Base-by-base conservation (phyloP, 257 asterid species). In the Primulina tabacum region DNA sequence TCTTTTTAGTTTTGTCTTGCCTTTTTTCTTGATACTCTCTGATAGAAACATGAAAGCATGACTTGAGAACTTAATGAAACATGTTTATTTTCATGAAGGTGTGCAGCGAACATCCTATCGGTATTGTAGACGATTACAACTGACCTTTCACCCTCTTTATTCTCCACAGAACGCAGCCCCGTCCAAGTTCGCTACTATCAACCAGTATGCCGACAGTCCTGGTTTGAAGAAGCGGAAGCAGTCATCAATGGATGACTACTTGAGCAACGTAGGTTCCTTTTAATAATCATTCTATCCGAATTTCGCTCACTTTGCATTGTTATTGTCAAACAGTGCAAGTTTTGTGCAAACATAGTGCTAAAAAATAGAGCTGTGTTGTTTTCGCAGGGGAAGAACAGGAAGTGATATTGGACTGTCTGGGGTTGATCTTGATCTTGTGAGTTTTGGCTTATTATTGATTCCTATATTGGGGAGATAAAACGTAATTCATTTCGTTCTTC, bases 151-250 rank as follows among this genome's bases (percentile, higher is more conserved):
- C 30, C 47, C 43, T 47, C 35, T 11, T 17, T 24, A 14, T 34
- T 62, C 32, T 29, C 68, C 71, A 58, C 88, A 90, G 86, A 85
- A 72, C 71, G 53, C 69, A 28, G 87, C 96, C 53, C 95, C 95
- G 37, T 81, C 97, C 14, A 93, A 90, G 80, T 96, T 95, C 0
- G 64, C 90, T n/a, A 75, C 82, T 70, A 77, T 86, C 65, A 86
- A 97, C 72, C 97, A 87, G 70, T 84, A 89, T 21, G 85, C 86
- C 2, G 97, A 89, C 77, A 87, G 96, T 82, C 92, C 97, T 24
- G 73, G 67, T 6, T 55, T 71, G 75, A 90, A 93, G 82, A 93
- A 90, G 76, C 92, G 94, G 71, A 89, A 85, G 81, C 96, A 93
- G 50, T 71, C 69, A 37, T 71, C 58, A 20, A 87, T 93, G 97